Conservation (phyloP, 352 stramenopile genomes). For the Phytophthora sp. region DNA sequence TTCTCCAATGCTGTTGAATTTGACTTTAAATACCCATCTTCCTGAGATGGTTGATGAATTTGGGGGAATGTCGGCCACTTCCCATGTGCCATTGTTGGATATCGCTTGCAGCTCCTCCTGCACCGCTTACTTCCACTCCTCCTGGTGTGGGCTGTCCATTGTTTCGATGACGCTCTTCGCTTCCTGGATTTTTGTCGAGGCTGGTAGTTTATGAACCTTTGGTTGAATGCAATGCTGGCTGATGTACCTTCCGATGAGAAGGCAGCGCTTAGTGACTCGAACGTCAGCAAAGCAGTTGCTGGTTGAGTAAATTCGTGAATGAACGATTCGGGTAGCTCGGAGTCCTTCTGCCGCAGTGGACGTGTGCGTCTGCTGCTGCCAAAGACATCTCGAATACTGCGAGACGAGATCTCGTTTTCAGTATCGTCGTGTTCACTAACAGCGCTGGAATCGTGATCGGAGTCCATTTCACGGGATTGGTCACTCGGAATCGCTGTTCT, state of each 20-base stretch:
- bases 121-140: not conserved
- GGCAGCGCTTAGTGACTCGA: no score
- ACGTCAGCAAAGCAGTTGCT: no score
- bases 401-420: not conserved
- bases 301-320: not conserved
- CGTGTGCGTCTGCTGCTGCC: not conserved
- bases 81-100: not conserved
- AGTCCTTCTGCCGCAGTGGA: not conserved
- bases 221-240: no score
- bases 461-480: no score
- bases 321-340: not conserved
- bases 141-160: not conserved
- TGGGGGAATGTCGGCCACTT: not conserved
- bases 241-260: no score
- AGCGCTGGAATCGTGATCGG: no score
- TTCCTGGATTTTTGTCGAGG: not conserved
- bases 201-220: no score
- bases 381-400: not conserved
- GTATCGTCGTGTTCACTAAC: not conserved
- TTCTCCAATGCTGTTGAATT: not conserved
- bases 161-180: not conserved
- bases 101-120: not conserved
- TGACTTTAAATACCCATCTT: not conserved
- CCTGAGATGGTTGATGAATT: not conserved
- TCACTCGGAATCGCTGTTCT: no score